Evolutionary conservation across 2,329 filamentous ascomycete genomes (phyloP).

Genomic region (Aspergillus novofumigatus): DNA sequence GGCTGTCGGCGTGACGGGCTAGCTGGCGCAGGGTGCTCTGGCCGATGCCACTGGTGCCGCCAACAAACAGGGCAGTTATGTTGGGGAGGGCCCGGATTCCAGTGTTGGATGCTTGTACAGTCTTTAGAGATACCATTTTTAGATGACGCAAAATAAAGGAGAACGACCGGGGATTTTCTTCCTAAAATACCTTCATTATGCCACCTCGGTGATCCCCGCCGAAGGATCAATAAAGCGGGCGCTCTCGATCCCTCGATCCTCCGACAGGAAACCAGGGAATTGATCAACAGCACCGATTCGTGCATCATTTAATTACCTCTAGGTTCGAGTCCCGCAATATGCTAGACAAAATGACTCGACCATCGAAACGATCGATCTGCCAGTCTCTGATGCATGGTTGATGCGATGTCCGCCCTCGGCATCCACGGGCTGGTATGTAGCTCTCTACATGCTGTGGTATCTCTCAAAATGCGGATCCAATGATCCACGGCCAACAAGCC

Average conservation of each 20-base stretch:
- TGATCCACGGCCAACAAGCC: neutral
- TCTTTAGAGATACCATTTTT: neutral
- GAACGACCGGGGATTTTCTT: too few relatives aligned
- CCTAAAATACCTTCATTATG: neutral
- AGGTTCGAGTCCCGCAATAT: too few relatives aligned
- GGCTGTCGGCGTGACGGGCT: slow-evolving; percentile 36
- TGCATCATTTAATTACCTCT: neutral
- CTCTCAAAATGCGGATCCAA: too few relatives aligned
- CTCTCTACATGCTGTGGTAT: too few relatives aligned
- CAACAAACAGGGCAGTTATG: slow-evolving; percentile 46
- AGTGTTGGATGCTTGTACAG: neutral
- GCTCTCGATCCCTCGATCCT: neutral
- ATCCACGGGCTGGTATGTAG: neutral
- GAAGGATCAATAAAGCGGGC: slow-evolving; percentile 1
- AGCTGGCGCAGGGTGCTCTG: slow-evolving; percentile 47
- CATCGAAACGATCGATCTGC: neutral
- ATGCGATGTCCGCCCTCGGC: neutral
- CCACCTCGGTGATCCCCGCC: slow-evolving; percentile 3
- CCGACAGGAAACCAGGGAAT: neutral
- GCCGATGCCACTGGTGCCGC: slow-evolving; percentile 55
- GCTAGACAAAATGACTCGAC: too few relatives aligned
- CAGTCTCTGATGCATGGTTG: too few relatives aligned
- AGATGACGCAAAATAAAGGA: neutral
- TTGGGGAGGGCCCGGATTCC: neutral
- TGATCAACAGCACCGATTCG: neutral